Conservation (phyloP, 176 grass and related monocot species). For the Bromus sterilis region DNA sequence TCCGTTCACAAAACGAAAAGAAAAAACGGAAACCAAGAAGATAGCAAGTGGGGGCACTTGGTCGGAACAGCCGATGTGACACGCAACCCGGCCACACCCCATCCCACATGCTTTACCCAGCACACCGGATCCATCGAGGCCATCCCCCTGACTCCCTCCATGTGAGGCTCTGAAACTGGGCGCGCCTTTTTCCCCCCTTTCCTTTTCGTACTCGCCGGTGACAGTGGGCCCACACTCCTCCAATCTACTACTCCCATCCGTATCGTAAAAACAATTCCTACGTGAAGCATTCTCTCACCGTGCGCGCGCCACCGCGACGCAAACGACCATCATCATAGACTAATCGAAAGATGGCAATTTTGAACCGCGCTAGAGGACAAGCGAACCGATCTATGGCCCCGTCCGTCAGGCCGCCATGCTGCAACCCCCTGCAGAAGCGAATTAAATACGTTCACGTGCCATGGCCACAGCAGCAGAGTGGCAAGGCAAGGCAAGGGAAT, state of each 20-base stretch:
- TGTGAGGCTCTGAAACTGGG: neutral
- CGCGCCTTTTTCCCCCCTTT: neutral
- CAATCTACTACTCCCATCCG: neutral
- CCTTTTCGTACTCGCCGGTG: neutral
- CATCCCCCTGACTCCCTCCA: neutral
- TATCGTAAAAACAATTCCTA: neutral
- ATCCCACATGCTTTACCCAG: neutral
- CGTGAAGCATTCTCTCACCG: too few species aligned
- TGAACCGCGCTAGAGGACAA: neutral
- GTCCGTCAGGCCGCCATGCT: neutral
- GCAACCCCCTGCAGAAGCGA: neutral
- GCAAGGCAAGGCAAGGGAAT: neutral
- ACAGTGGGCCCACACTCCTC: neutral
- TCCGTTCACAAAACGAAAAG: too few species aligned
- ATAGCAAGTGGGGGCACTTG: neutral
- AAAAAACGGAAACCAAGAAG: neutral
- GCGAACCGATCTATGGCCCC: neutral
- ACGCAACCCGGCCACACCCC: neutral
- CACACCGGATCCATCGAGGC: neutral
- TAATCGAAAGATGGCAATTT: neutral
- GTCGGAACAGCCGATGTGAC: neutral
- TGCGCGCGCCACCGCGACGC: too few species aligned
- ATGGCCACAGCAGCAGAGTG: neutral
- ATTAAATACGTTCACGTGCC: neutral
- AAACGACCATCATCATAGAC: too few species aligned